Evolutionary conservation across 257 asterid genomes (phyloP), one percentile per base, ranked within the genome.

Genomic region (Solanum ossicruentum): DNA sequence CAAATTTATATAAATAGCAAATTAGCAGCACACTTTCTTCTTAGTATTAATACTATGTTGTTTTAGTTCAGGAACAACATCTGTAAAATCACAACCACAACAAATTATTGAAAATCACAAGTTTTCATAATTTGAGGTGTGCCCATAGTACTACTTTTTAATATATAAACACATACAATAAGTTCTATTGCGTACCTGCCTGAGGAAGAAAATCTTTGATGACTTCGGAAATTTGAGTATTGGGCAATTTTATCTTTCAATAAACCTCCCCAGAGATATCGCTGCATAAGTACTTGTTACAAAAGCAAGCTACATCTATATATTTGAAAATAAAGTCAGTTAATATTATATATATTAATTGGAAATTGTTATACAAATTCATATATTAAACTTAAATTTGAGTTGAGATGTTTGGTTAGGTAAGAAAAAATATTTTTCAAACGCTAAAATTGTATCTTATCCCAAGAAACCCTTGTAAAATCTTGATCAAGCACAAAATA

Each of bases 1-100:
- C 49, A 93, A 84, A 69, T 87, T 92, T 87, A 91, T 85, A 92
- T 89, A 88, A 90, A 87, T 84, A 83, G 85, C 80, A 80, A 86
- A 89, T 28, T 28, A 28, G 32, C 32, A 67, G 75, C 32, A 67
- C 75, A 67, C 75, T 67, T 67, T 67, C 45, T 28, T 17, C 2
- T 28, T 66, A 15, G 47, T 67, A 21, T 67, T 28, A 28, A 28
- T 28, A 28, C 32, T 67, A 15, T 28, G 32, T 28, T 28, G 32
- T 28, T 28, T 28, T 28, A 28, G 32, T 28, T 28, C 32, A 28
- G 32, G 32, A 28, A 26, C 43, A 10, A 1, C 20, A 20, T 26
- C 47, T 67, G 47, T 28, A 67, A 12, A 66, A 28, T 28, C n/a
- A 28, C 11, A 8, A 13, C 7, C 6, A 23, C 45, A 15, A 65